Conservation (phyloP, 202 grass and related monocot genomes). For the Setaria italica region DNA sequence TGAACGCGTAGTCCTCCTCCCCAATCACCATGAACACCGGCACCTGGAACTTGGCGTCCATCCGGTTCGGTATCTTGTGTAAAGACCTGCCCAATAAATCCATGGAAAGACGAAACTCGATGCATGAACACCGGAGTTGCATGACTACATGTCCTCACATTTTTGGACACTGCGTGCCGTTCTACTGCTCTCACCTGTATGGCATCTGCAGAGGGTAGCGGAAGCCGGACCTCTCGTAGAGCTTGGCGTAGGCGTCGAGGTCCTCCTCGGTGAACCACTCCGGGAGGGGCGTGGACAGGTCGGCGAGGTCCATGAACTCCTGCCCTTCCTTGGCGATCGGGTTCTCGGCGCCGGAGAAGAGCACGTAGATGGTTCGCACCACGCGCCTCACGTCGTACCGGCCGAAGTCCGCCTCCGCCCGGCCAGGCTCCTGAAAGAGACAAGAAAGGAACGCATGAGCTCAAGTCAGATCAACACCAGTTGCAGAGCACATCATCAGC, state of each 20-base stretch:
- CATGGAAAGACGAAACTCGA: background rate
- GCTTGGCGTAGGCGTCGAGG: slow-evolving; percentile 58
- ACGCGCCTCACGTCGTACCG: slow-evolving; percentile 56
- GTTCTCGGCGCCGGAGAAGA: slow-evolving; percentile 61
- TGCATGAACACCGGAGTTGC: background rate
- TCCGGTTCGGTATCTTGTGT: background rate
- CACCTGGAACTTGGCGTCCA: slow-evolving; percentile 61
- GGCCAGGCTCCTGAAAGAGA: slow-evolving; percentile 48
- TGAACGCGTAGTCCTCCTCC: slow-evolving; percentile 59
- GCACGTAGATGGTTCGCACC: slow-evolving; percentile 63
- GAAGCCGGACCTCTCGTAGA: slow-evolving; percentile 69
- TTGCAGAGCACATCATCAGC: background rate
- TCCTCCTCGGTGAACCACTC: slow-evolving; percentile 71
- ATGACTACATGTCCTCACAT: too few relatives aligned
- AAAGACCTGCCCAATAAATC: background rate
- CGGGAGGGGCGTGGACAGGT: slow-evolving; percentile 62
- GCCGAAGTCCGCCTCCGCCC: slow-evolving; percentile 70
- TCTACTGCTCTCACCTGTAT: slow-evolving; percentile 44
- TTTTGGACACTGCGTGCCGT: too few relatives aligned
- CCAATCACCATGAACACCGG: slow-evolving; percentile 67
- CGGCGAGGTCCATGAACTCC: slow-evolving; percentile 73
- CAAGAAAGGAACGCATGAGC: background rate
- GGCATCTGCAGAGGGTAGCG: slow-evolving; percentile 66
- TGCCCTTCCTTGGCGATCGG: slow-evolving; percentile 54
- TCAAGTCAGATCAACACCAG: background rate